Conservation (phyloP, 495 filamentous ascomycete species). For the Copromyces sp. region DNA sequence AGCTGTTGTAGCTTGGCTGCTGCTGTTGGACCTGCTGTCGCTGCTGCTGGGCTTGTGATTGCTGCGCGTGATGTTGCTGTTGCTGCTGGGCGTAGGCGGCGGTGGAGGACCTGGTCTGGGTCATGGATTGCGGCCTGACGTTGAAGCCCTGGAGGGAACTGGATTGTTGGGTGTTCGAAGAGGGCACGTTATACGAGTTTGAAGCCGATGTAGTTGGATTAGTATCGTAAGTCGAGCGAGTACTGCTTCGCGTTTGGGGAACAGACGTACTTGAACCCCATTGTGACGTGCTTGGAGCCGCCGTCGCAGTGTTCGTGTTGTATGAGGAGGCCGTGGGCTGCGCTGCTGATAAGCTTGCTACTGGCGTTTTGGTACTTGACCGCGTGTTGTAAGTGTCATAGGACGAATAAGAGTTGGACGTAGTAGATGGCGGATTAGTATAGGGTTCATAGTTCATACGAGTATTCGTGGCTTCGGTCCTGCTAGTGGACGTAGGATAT, state of each 20-base stretch:
- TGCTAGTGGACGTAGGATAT: conserved; percentile 7
- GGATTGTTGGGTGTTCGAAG: conserved; percentile 11
- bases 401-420: conserved; percentile 13
- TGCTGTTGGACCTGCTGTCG: conserved; percentile 11
- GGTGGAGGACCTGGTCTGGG: conserved; percentile 11
- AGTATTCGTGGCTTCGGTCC: conserved; percentile 11
- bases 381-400: conserved; percentile 16
- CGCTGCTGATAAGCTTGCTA: conserved; percentile 5
- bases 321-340: conserved; percentile 19
- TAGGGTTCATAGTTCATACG: conserved; percentile 18
- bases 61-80: conserved; percentile 15
- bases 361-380: conserved; percentile 6
- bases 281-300: conserved; percentile 12
- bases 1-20: conserved; percentile 6
- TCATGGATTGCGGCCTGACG: conserved; percentile 14
- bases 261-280: conserved; percentile 12
- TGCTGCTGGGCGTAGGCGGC: conserved; percentile 15
- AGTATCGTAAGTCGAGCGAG: conserved; percentile 10
- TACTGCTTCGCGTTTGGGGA: conserved; percentile 9
- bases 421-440: conserved; percentile 4
- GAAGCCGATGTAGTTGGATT: conserved; percentile 6
- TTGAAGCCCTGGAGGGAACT: conserved; percentile 16
- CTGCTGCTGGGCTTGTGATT: conserved; percentile 9
- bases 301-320: conserved; percentile 5
- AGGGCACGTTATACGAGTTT: conserved; percentile 5